Evolutionary conservation across 139 green algal genomes (phyloP), one percentile per base, ranked within the genome.

Genomic region (Tetradesmus lagerheimii): DNA sequence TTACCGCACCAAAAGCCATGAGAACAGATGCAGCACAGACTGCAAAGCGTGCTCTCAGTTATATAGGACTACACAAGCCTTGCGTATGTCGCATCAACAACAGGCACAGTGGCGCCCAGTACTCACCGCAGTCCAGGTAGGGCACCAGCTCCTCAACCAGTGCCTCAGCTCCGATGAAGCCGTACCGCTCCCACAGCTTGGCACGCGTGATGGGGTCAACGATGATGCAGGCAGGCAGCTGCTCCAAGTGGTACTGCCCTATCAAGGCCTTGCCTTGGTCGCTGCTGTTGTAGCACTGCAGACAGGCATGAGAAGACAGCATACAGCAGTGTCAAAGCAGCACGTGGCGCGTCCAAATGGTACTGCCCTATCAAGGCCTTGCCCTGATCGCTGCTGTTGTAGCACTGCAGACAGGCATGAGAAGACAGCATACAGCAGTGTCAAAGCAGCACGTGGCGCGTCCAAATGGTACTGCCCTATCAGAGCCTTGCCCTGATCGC

Each of bases 191-290:
- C 66, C 89, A 95, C 93, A 98, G 90, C 80, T 95, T 95, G 34
- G 95, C 94, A 3, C 97, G 95, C 0, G 96, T 98, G 43, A 97
- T 41, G 23, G 96, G 97, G 90, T 98, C 97, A 16, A 98, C 77
- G 12, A 99, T 92, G 38, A 97, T 71, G 3, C 94, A 92, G 27
- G 89, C 87, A 18, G 96, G 96, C 87, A 98, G 66, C 79, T 71
- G n/a, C 37, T 38, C 82, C 80, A 92, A 82, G 37, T 89, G 81
- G 82, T 98, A 98, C 67, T 92, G 94, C 25, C 78, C 80, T n/a
- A 89, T 86, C 86, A 98, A 80, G 66, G 92, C 93, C 12, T 80
- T 66, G 23, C 94, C 96, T 34, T 96, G 82, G 39, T 87, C 6
- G 16, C 47, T 67, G 15, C 9, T 83, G 45, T 89, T 84, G 37